Conservation (phyloP, 2,329 filamentous ascomycete species). For the Dactylellina drechsleri region DNA sequence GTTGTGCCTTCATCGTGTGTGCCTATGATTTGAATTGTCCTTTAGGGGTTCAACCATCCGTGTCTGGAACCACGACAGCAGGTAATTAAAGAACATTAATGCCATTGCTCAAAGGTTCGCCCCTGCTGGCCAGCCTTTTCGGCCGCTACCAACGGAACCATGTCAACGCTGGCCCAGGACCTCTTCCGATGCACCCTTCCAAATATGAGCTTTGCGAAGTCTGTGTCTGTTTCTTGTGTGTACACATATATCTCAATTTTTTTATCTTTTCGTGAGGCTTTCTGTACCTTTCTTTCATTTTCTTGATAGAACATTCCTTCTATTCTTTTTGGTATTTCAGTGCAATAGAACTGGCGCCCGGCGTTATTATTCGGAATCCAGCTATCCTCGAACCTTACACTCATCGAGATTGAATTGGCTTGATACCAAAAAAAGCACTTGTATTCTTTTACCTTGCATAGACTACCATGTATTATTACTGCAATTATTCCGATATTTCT, state of each 20-base stretch:
- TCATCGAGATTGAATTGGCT: slow-evolving; percentile 42
- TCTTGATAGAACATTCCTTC: slow-evolving; percentile 29
- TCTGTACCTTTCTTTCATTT: slow-evolving; percentile 18
- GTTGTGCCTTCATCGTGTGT: slow-evolving; percentile 55
- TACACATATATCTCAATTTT: slow-evolving; percentile 33
- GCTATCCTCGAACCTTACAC: slow-evolving; percentile 53
- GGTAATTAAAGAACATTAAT: slow-evolving; percentile 31
- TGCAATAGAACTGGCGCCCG: slow-evolving; percentile 45
- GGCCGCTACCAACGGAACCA: slow-evolving; percentile 54
- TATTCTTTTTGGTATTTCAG: slow-evolving; percentile 12
- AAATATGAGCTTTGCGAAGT: slow-evolving; percentile 50
- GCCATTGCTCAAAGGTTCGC: slow-evolving; percentile 25
- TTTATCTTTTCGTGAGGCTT: slow-evolving; percentile 39
- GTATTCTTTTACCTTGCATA: slow-evolving; percentile 33
- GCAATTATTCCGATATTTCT: slow-evolving; percentile 42
- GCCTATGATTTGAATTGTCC: slow-evolving; percentile 56
- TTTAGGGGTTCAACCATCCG: slow-evolving; percentile 53
- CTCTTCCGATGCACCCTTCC: slow-evolving; percentile 42
- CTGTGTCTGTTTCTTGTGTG: slow-evolving; percentile 39
- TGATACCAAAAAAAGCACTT: slow-evolving; percentile 52
- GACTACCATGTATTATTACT: slow-evolving; percentile 54
- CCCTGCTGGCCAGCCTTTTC: slow-evolving; percentile 52
- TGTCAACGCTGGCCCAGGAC: slow-evolving; percentile 50
- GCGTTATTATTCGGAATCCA: slow-evolving; percentile 53
- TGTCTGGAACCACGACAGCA: slow-evolving; percentile 53